Conservation (phyloP, 2,329 filamentous ascomycete species). For the Neofusicoccum cordaticola region DNA sequence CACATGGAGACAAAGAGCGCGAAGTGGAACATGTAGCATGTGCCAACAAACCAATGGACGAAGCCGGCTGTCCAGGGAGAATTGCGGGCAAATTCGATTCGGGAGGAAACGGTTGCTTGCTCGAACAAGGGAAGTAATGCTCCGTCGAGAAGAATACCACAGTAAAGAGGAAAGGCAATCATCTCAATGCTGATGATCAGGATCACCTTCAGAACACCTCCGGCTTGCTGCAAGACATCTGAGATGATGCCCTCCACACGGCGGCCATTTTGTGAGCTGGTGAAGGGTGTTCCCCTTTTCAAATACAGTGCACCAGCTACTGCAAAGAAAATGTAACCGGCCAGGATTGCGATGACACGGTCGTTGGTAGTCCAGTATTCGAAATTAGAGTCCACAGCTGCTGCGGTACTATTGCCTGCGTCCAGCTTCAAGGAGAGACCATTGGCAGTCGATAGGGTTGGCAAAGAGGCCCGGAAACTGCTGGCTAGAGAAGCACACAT, state of each 20-base stretch:
- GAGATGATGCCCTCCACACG: conserved; percentile 71
- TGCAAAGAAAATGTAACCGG: conserved; percentile 78
- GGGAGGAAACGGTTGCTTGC: conserved; percentile 70
- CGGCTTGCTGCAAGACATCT: conserved; percentile 85
- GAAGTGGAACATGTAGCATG: conserved; percentile 99
- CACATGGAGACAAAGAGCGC: conserved; percentile 99
- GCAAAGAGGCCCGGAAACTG: conserved; percentile 12
- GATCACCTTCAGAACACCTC: conserved; percentile 96
- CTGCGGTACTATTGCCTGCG: conserved; percentile 24
- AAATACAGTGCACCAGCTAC: conserved; percentile 76
- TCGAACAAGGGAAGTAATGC: conserved; percentile 89
- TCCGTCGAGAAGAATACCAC: conserved; percentile 82
- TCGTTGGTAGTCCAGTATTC: conserved; percentile 51
- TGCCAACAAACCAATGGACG: conserved; percentile 98
- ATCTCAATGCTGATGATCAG: conserved; percentile 99
- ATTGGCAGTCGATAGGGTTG: conserved; percentile 25
- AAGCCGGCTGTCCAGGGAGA: conserved; percentile 90
- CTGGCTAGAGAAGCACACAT: background rate
- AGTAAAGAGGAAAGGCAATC: conserved; percentile 95
- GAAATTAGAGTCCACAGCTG: conserved; percentile 36
- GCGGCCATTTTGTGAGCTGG: conserved; percentile 53
- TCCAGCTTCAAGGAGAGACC: conserved; percentile 38
- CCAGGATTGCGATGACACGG: conserved; percentile 68
- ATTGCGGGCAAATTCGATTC: conserved; percentile 72
- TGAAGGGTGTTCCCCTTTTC: conserved; percentile 67